These are phyloP conservation scores for Zygnema cylindricum DNA, from an alignment of 139 green algal genomes.

Conservation along the genomic window DNA sequence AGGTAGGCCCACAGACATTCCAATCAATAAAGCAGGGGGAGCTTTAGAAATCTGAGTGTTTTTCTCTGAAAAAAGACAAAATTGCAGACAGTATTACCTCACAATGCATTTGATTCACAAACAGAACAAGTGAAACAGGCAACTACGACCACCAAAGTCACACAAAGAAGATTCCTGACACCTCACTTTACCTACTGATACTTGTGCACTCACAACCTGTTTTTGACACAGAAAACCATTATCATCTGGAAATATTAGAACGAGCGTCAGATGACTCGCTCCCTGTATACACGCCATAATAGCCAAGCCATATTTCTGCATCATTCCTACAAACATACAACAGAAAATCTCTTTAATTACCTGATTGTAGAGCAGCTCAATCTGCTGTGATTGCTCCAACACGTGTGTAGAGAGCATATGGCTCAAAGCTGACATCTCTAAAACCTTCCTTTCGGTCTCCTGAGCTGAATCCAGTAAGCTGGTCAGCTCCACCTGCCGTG, in stretches of 20 bases:
- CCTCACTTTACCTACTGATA: too few species aligned
- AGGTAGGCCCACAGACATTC: constrained; percentile 5
- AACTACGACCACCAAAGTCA: too few species aligned
- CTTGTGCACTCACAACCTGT: too few species aligned
- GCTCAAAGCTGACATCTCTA: constrained; percentile 62
- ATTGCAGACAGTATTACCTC: too few species aligned
- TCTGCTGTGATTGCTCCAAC: constrained; percentile 59
- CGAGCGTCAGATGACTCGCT: background rate
- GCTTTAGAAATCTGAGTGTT: too few species aligned
- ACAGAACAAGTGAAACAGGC: too few species aligned
- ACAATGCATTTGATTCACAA: too few species aligned
- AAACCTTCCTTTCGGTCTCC: constrained; percentile 51
- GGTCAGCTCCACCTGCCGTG: constrained; percentile 50
- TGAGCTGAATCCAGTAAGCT: constrained; percentile 22
- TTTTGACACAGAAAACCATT: too few species aligned
- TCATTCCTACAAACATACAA: background rate
- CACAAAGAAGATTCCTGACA: too few species aligned
- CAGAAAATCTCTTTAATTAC: constrained; percentile 25
- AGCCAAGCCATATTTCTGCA: constrained; percentile 5
- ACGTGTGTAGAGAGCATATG: constrained; percentile 63
- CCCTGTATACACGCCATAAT: background rate
- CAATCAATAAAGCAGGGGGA: background rate
- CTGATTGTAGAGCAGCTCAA: constrained; percentile 60
- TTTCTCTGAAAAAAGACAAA: too few species aligned
- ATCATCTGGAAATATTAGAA: background rate